Evolutionary conservation across 306 rosid genomes (phyloP), one percentile per base, ranked within the genome.

Genomic region (Ochetophila trinervis): DNA sequence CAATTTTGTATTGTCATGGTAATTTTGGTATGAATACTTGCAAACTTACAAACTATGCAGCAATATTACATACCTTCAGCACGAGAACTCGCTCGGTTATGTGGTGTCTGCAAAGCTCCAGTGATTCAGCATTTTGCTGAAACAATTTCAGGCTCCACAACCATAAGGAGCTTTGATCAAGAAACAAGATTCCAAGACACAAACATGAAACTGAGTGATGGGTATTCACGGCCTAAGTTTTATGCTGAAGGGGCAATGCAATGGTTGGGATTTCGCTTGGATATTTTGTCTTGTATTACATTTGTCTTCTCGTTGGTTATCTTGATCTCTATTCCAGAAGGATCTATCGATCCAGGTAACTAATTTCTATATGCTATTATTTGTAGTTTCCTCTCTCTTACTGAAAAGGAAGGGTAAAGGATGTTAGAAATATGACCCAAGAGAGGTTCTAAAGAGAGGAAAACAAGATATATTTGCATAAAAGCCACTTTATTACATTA

Each of bases 101-200:
- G 80, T 63, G 97, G 96, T 57, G 87, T 82, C n/a, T 87, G 90
- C 84, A 85, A 91, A 86, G 94, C 97, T 68, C 96, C 91, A 19
- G 88, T 85, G 23, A 85, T 91, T 53, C 96, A 88, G 53, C 91
- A 86, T 62, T 91, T 91, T 80, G 70, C 94, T 0, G 96, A 91
- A 80, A 88, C 95, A 1, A 83, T 91, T 49, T 88, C 88, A 8
- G 97, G 96, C 53, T 69, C 88, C 57, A 81, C 82, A 58, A 88
- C 97, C 45, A 91, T 88, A 37, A 81, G 97, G 69, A 69, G 95
- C 77, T 88, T 88, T 52, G 86, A 86, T 36, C 91, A 88, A 73
- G 87, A 79, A 62, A 75, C 83, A 8, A 84, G 88, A 85, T 87
- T 87, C 68, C 75, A 42, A 18, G 74, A 85, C 56, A 67, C 65